Evolutionary conservation across 2,329 filamentous ascomycete species (phyloP).

Genomic region (Colletotrichum ledebouriae): DNA sequence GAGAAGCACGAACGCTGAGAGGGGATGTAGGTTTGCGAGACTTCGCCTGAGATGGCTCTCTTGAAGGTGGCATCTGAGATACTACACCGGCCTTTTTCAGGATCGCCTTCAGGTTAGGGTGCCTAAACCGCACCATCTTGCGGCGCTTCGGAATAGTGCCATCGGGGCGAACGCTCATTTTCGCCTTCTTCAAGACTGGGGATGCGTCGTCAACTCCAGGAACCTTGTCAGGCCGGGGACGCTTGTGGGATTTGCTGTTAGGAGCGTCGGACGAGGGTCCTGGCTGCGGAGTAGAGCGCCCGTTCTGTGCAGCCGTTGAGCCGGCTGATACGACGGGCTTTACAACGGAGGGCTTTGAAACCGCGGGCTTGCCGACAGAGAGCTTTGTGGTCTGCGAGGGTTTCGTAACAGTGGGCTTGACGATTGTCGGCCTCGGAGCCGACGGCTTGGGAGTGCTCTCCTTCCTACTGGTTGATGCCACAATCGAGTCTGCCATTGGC

Average conservation of each 20-base stretch:
- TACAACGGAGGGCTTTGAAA: constrained; percentile 8
- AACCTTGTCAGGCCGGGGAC: constrained; percentile 55
- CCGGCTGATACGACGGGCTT: constrained; percentile 19
- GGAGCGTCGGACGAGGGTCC: constrained; percentile 36
- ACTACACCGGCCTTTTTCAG: constrained; percentile 45
- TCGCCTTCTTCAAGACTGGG: constrained; percentile 56
- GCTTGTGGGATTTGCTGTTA: constrained; percentile 49
- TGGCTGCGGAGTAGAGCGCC: constrained; percentile 33
- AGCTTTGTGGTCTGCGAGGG: constrained; percentile 10
- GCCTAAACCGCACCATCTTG: constrained; percentile 56
- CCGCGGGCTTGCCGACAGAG: constrained; percentile 21
- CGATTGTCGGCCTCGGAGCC: constrained; percentile 2
- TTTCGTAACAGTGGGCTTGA: constrained; percentile 4
- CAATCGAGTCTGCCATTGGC: constrained; percentile 41
- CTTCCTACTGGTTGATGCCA: constrained; percentile 32
- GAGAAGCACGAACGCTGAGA: constrained; percentile 43
- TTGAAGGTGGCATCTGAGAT: constrained; percentile 25
- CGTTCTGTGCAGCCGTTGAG: constrained; percentile 17
- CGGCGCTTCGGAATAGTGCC: constrained; percentile 45
- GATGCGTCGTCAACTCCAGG: constrained; percentile 50
- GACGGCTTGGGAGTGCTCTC: constrained; percentile 22
- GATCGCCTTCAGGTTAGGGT: constrained; percentile 51
- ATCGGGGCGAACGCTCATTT: constrained; percentile 48
- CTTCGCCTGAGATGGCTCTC: constrained; percentile 35
- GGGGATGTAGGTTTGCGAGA: constrained; percentile 32